Base-by-base conservation (phyloP, 2,329 filamentous ascomycete species). In the Apiospora phragmitis region DNA sequence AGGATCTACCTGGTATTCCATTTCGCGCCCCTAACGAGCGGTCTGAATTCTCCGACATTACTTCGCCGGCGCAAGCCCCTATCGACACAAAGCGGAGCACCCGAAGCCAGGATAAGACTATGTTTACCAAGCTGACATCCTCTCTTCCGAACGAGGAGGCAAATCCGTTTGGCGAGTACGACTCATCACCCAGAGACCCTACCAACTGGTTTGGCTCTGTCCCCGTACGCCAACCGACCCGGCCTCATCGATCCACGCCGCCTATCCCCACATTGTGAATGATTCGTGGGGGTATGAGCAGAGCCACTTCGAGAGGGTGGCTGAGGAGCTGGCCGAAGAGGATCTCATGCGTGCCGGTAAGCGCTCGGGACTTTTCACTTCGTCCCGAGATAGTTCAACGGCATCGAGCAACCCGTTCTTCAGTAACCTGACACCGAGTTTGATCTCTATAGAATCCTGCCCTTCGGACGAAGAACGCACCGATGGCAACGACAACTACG, bases 371-470 rank as follows among this genome's bases (percentile, higher is more conserved):
- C 72, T 73, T 67, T 70, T 75, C 62, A 72, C 71, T 8, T 72
- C 69, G 45, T 71, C 73, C 21, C 71, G 72, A 43, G 68, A 65
- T 29, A 71, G 71, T 69, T 75, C 76, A 35, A 70, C 72, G 32
- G 74, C 75, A 32, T 73, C 74, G 21, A 65, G 73, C 38, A 73
- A 73, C 55, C 71, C 73, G 42, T 26, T 68, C 7, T 65, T 72
- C 14, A 75, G 72, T 55, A 70, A 70, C 72, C 71, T 74, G 67
- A 74, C 75, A 68, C 70, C 70, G 49, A 79, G 75, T 72, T 71
- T 76, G 62, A 73, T 78, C 68, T 79, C 78, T 26, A 74, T 79
- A 76, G 76, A 77, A 65, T 76, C 76, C 43, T 76, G 71, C 55
- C 68, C 69, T 70, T 76, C 77, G 24, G 69, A 74, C 11, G 74